phyloP scores from a whole-genome alignment of 495 filamentous ascomycete genomes.

The Chlorociboria aeruginascens region DNA sequence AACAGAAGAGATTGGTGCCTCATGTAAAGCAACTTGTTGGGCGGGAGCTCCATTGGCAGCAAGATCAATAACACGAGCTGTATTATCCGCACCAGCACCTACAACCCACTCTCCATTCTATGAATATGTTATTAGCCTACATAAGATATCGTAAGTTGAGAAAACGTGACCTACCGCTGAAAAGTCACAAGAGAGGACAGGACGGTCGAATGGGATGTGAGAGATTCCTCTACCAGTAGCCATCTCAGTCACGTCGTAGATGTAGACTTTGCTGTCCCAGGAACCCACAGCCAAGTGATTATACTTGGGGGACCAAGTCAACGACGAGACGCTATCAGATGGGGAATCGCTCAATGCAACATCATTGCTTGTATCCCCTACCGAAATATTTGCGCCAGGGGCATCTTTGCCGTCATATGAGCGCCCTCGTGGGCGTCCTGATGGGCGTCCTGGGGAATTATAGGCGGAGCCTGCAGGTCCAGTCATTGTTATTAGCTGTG shows the following conservation, averaged over 20 bases:
- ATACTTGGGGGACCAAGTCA: slow-evolving; percentile 61
- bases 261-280: slow-evolving; percentile 88
- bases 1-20: slow-evolving; percentile 61
- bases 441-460: too few species aligned
- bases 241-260: slow-evolving; percentile 69
- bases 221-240: slow-evolving; percentile 63
- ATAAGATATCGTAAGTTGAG: not conserved
- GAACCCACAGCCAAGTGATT: slow-evolving; percentile 73
- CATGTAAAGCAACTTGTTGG: slow-evolving; percentile 59
- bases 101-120: slow-evolving; percentile 57
- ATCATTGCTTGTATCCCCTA: slow-evolving; percentile 42
- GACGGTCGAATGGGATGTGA: slow-evolving; percentile 59
- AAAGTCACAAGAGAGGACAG: slow-evolving; percentile 69
- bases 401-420: too few species aligned
- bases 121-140: not conserved
- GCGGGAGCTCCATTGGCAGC: slow-evolving; percentile 31
- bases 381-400: too few species aligned
- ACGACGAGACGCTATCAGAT: slow-evolving; percentile 71
- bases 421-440: too few species aligned
- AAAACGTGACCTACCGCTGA: slow-evolving; percentile 49
- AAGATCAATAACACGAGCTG: slow-evolving; percentile 66
- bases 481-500: too few species aligned
- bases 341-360: slow-evolving; percentile 62
- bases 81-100: slow-evolving; percentile 73
- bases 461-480: too few species aligned